A percentile compares a stretch with the other conserved stretches of the same genome.
These are phyloP conservation scores for Fusarium fracticaudum DNA, from an alignment of 2,329 filamentous ascomycete genomes.

Conservation along the genomic window DNA sequence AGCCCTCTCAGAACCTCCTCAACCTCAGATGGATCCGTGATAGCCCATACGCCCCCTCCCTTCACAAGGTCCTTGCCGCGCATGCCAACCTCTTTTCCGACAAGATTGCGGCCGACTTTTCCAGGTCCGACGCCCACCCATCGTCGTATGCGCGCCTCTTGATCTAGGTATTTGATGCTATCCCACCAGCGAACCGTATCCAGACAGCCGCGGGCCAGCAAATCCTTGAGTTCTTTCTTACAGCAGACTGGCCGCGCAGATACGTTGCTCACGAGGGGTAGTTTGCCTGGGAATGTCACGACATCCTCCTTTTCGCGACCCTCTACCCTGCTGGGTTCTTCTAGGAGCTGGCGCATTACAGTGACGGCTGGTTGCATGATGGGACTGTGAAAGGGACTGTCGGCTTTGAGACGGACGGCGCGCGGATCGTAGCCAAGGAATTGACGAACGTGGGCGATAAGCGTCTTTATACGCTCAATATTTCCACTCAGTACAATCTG, in stretches of 20 bases:
- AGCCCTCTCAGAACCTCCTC: constrained; percentile 73
- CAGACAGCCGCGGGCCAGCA: constrained; percentile 83
- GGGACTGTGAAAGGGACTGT: constrained; percentile 90
- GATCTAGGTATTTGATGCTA: constrained; percentile 87
- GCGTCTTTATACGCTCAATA: constrained; percentile 81
- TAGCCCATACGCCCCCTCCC: constrained; percentile 92
- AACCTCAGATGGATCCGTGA: constrained; percentile 81
- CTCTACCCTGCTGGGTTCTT: constrained; percentile 63
- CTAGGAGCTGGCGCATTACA: constrained; percentile 76
- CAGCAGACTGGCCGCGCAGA: constrained; percentile 80
- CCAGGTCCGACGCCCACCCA: constrained; percentile 95
- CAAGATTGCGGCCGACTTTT: constrained; percentile 91
- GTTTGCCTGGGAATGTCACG: constrained; percentile 76
- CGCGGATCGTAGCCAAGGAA: constrained; percentile 93
- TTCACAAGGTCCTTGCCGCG: constrained; percentile 79
- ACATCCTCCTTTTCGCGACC: constrained; percentile 69
- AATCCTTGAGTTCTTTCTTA: constrained; percentile 78
- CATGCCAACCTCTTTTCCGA: constrained; percentile 95
- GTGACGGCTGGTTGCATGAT: constrained; percentile 87
- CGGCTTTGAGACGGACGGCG: constrained; percentile 85
- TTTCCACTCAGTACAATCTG: constrained; percentile 94
- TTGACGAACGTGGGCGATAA: constrained; percentile 85
- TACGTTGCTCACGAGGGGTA: constrained; percentile 89
- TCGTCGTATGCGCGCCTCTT: constrained; percentile 80
- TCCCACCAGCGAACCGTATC: constrained; percentile 97